A percentile compares a stretch with the other conserved stretches of the same genome.
Evolutionary conservation across 1,284 basidiomycete species (phyloP).

Genomic region (Porodaedalea pini): DNA sequence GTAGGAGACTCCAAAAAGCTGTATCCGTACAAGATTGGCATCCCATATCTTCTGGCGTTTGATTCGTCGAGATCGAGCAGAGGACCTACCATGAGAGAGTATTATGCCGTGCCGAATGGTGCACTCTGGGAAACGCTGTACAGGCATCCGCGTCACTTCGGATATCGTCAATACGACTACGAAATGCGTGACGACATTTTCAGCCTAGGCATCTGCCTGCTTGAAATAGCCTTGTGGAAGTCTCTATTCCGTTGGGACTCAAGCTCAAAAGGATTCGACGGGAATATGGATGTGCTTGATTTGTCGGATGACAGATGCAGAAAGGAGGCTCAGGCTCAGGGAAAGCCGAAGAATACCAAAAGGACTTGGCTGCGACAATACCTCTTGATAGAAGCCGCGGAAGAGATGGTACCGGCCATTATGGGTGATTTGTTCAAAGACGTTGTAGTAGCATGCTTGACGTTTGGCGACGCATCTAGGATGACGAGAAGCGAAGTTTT

Average conservation of each 20-base stretch:
- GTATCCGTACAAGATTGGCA: not conserved
- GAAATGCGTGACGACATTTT: conserved; percentile 19
- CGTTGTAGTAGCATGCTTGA: conserved; percentile 12
- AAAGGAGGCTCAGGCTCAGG: not conserved
- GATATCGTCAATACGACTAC: not conserved
- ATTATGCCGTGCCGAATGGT: not conserved
- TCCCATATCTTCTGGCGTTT: conserved; percentile 4
- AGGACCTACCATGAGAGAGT: not conserved
- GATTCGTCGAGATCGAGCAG: not conserved
- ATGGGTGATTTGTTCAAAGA: conserved; percentile 11
- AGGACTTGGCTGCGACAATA: not conserved
- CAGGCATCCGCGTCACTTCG: conserved; percentile 3
- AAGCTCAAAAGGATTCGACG: not conserved
- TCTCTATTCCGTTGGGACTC: conserved; percentile 5
- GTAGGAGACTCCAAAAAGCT: not conserved
- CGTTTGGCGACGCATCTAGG: not conserved
- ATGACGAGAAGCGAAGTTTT: not conserved
- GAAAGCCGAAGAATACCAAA: not conserved
- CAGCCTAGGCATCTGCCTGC: conserved; percentile 16
- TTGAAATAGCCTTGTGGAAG: conserved; percentile 17
- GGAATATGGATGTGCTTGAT: not conserved
- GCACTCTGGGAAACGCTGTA: not conserved
- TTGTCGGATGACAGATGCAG: not conserved
- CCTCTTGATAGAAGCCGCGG: not conserved
- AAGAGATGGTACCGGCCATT: not conserved